Conservation (phyloP, 2,329 filamentous ascomycete species). For the Epichloe festucae region DNA sequence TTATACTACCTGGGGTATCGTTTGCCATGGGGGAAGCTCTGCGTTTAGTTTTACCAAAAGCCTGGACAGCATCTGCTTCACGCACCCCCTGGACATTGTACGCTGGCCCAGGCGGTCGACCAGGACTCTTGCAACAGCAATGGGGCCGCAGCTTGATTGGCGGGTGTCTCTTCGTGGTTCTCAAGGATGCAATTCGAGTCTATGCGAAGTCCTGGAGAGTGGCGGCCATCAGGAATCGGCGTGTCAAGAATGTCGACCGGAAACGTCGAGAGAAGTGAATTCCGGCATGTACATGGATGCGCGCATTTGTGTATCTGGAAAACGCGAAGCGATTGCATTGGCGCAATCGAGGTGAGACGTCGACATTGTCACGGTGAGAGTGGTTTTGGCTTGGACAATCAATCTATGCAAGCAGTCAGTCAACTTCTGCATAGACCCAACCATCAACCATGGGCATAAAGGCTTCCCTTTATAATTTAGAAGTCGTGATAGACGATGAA, state of each 20-base stretch:
- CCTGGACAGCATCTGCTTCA: conserved; percentile 44
- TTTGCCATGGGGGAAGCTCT: conserved; percentile 62
- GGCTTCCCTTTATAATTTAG: neutral
- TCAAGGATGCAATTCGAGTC: conserved; percentile 54
- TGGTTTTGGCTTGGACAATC: neutral
- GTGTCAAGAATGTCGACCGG: conserved; percentile 38
- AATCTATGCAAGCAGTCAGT: neutral
- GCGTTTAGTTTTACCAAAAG: conserved; percentile 50
- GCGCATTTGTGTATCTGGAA: no score
- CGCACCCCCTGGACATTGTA: conserved; percentile 13
- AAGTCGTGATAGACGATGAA: neutral
- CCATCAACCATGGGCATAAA: neutral
- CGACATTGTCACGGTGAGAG: neutral
- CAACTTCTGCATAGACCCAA: neutral
- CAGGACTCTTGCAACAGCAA: conserved; percentile 62
- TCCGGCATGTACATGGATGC: neutral
- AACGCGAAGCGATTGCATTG: no score
- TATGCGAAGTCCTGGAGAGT: conserved; percentile 53
- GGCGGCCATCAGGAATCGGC: conserved; percentile 39
- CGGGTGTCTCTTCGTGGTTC: conserved; percentile 74
- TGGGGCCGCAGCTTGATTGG: conserved; percentile 87
- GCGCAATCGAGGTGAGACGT: neutral
- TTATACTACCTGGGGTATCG: conserved; percentile 74
- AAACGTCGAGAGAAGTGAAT: conserved; percentile 11
- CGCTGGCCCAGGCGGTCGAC: conserved; percentile 22